phyloP scores from a whole-genome alignment of 306 rosid species.

The Elaeagnus macrophylla region DNA sequence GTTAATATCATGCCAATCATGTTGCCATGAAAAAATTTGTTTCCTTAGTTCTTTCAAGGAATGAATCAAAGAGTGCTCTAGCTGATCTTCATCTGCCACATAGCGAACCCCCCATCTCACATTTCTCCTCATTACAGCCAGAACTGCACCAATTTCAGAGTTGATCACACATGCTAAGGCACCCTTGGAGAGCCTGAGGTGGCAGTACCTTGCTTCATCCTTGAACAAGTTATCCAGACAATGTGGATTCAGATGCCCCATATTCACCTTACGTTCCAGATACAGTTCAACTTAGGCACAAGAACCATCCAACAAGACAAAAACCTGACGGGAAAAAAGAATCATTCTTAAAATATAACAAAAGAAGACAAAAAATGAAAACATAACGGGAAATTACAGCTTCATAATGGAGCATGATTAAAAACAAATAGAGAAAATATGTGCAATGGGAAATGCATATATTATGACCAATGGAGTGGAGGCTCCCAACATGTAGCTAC shows the following conservation, averaged over 20 bases:
- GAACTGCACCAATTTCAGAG: slow-evolving; percentile 90
- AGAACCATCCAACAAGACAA: too few relatives aligned
- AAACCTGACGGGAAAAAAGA: too few relatives aligned
- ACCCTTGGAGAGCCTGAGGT: slow-evolving; percentile 47
- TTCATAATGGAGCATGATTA: too few relatives aligned
- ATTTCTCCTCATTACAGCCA: slow-evolving; percentile 97
- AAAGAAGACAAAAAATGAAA: too few relatives aligned
- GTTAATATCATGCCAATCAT: slow-evolving; percentile 85
- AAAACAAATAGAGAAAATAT: too few relatives aligned
- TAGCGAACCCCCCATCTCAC: slow-evolving; percentile 92
- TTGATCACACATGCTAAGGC: slow-evolving; percentile 84
- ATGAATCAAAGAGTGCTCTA: slow-evolving; percentile 83
- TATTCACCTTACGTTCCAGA: too few relatives aligned
- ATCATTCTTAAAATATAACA: slow-evolving; percentile 19
- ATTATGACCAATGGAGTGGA: too few relatives aligned
- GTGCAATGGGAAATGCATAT: too few relatives aligned
- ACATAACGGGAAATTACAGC: too few relatives aligned
- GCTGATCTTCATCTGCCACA: slow-evolving; percentile 90
- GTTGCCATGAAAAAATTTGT: slow-evolving; percentile 84
- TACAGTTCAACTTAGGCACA: too few relatives aligned
- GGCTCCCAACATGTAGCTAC: too few relatives aligned
- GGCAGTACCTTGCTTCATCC: slow-evolving; percentile 84
- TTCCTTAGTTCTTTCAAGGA: slow-evolving; percentile 78
- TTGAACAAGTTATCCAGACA: slow-evolving; percentile 60
- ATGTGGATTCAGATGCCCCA: slow-evolving; percentile 80